Evolutionary conservation across 352 stramenopile species (phyloP).

Genomic region (Phytophthora constricta): DNA sequence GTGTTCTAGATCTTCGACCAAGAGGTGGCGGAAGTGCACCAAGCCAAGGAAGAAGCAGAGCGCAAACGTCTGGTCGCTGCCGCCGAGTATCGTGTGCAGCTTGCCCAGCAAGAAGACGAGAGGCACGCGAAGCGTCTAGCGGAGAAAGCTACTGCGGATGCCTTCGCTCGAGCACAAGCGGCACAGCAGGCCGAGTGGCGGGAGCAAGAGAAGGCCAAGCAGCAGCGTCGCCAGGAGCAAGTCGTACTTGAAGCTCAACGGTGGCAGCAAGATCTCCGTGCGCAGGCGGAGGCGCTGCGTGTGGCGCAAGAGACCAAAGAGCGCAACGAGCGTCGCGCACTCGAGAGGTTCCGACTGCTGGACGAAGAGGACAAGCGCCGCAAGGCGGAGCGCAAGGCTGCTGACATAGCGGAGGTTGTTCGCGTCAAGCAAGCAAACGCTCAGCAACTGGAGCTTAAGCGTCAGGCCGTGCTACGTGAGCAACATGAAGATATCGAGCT

Average conservation of each 20-base stretch:
- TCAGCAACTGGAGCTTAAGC: slow-evolving; percentile 58
- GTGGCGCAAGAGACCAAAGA: slow-evolving; percentile 46
- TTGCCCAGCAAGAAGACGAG: slow-evolving; percentile 51
- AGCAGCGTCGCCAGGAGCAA: slow-evolving; percentile 34
- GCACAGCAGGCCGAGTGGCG: slow-evolving; percentile 52
- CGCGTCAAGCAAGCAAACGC: slow-evolving; percentile 61
- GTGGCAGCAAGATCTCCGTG: slow-evolving; percentile 52
- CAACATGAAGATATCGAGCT: slow-evolving; percentile 53
- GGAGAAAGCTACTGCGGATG: slow-evolving; percentile 42
- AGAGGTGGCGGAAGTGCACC: slow-evolving; percentile 58
- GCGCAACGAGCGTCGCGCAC: slow-evolving; percentile 47
- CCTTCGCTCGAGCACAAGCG: slow-evolving; percentile 46
- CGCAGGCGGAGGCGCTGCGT: slow-evolving; percentile 43
- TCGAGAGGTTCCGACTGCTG: slow-evolving; percentile 49
- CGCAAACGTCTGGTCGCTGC: slow-evolving; percentile 47
- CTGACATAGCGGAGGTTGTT: slow-evolving; percentile 49
- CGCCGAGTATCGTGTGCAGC: slow-evolving; percentile 44
- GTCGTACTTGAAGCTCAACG: slow-evolving; percentile 49
- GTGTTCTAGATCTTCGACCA: slow-evolving; percentile 60
- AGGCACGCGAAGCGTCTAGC: slow-evolving; percentile 38
- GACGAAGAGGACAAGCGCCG: slow-evolving; percentile 55
- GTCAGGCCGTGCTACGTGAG: slow-evolving; percentile 38
- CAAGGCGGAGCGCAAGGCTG: slow-evolving; percentile 53
- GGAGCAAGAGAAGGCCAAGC: slow-evolving; percentile 45
- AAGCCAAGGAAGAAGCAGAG: slow-evolving; percentile 56